phyloP scores from a whole-genome alignment of 306 rosid species.

The Lagenaria siceraria region DNA sequence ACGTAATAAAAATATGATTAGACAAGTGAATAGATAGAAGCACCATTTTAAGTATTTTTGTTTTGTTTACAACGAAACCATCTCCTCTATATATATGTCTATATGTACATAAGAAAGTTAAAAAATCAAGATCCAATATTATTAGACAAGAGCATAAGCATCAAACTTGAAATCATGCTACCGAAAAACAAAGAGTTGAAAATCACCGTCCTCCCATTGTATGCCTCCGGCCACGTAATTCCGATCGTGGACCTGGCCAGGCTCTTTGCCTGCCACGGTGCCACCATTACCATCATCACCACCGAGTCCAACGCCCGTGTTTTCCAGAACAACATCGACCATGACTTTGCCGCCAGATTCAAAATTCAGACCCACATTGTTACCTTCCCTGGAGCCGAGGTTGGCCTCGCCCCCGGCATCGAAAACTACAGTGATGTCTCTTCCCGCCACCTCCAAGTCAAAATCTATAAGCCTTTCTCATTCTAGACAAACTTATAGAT shows the following conservation, averaged over 20 bases:
- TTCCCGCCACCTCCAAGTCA: neutral
- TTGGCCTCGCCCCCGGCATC: too few species aligned
- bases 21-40: too few species aligned
- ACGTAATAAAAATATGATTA: too few species aligned
- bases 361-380: neutral
- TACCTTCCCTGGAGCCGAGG: conserved; percentile 4
- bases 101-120: too few species aligned
- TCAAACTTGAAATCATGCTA: neutral
- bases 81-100: too few species aligned
- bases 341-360: neutral
- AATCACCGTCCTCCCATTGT: neutral
- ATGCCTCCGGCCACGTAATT: conserved; percentile 7
- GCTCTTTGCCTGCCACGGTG: conserved; percentile 21
- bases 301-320: conserved; percentile 16
- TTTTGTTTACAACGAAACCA: too few species aligned
- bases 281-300: conserved; percentile 27
- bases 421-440: neutral
- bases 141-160: neutral
- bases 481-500: neutral
- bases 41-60: too few species aligned
- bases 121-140: too few species aligned
- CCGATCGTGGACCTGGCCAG: conserved; percentile 22
- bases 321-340: conserved; percentile 7
- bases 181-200: neutral
- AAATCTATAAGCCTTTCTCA: neutral